phyloP scores from a whole-genome alignment of 177 flowering plant genomes.

The Vitis hybrid region DNA sequence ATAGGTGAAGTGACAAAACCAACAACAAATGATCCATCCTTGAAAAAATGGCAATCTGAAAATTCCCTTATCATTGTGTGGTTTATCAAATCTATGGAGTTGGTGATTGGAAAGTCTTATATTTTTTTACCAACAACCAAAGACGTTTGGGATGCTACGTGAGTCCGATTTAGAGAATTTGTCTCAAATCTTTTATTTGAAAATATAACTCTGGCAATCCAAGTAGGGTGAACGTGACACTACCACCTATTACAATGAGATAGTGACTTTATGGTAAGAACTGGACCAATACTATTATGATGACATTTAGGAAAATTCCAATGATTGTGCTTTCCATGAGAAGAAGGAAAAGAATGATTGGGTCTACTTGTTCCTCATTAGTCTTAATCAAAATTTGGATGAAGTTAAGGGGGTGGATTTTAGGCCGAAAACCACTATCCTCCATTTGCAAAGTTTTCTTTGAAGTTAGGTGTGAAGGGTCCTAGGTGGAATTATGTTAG shows the following conservation, averaged over 20 bases:
- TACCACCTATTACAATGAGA: constrained; percentile 4
- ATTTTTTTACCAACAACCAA: background rate
- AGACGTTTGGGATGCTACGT: background rate
- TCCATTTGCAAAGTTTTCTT: background rate
- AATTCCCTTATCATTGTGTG: background rate
- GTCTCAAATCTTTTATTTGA: background rate
- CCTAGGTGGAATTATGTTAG: background rate
- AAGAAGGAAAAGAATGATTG: background rate
- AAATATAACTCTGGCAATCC: background rate
- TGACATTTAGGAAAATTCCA: background rate
- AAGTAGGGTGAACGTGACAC: background rate
- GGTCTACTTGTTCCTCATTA: no score
- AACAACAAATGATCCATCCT: background rate
- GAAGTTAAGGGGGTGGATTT: no score
- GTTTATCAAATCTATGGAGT: background rate
- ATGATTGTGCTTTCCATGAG: background rate
- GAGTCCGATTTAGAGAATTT: background rate
- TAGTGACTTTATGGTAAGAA: background rate
- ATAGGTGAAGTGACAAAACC: background rate
- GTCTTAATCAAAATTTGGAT: no score
- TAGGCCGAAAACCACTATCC: no score
- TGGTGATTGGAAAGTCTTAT: background rate
- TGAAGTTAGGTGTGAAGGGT: background rate
- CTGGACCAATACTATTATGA: background rate
- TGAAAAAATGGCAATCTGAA: background rate